phyloP scores from a whole-genome alignment of 352 stramenopile species.

The Peronospora farinosa region DNA sequence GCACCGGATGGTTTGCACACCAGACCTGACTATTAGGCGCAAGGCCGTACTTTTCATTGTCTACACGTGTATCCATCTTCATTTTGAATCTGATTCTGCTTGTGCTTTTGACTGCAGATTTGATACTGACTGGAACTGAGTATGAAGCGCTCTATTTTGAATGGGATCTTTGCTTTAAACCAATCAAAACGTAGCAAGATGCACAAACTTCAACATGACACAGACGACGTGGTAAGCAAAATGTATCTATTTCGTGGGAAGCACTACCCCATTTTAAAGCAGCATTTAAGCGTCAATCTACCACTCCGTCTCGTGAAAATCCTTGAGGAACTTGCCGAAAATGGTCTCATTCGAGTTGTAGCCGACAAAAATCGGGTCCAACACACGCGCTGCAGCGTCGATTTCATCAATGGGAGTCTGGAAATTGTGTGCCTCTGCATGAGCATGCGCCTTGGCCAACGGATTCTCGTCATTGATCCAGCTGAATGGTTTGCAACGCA shows the following conservation, averaged over 20 bases:
- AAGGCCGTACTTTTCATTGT: conserved; percentile 61
- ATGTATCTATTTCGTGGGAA: neutral
- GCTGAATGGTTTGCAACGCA: conserved; percentile 21
- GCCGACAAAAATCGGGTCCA: conserved; percentile 93
- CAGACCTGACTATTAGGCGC: conserved; percentile 68
- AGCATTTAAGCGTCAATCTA: conserved; percentile 26
- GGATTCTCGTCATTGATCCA: conserved; percentile 99
- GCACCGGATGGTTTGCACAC: conserved; percentile 86
- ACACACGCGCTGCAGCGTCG: conserved; percentile 90
- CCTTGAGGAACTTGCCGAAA: conserved; percentile 85
- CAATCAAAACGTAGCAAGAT: conserved; percentile 13
- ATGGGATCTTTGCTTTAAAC: conserved; percentile 16
- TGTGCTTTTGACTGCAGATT: conserved; percentile 17
- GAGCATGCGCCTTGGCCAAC: conserved; percentile 89
- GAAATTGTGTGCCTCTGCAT: conserved; percentile 90
- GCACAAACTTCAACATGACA: conserved; percentile 22
- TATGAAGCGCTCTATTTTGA: conserved; percentile 2
- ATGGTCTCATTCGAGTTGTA: conserved; percentile 60
- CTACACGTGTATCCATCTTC: conserved; percentile 58
- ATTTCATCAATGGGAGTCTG: conserved; percentile 97
- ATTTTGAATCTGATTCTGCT: conserved; percentile 20
- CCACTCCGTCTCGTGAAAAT: conserved; percentile 88
- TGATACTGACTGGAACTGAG: conserved; percentile 11
- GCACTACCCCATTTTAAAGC: neutral
- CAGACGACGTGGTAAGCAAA: conserved; percentile 4